These are phyloP conservation scores for Botrytis squamosa DNA, from an alignment of 2,329 filamentous ascomycete genomes.

Conservation along the genomic window DNA sequence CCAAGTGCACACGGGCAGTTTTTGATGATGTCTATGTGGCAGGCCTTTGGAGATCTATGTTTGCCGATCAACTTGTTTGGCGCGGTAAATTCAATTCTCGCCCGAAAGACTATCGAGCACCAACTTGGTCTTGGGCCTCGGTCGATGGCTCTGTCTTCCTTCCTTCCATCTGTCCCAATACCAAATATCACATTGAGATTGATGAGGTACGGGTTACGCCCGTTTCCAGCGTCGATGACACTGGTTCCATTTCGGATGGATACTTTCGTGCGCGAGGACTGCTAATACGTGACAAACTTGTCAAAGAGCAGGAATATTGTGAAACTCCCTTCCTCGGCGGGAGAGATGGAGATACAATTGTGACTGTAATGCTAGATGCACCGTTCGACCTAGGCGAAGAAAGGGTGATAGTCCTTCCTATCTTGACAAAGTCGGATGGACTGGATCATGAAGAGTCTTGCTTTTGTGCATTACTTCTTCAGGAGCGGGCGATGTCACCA, in stretches of 20 bases:
- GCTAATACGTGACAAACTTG: background rate
- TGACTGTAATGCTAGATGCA: accelerated
- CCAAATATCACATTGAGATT: background rate
- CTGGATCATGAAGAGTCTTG: no score
- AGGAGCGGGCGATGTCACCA: background rate
- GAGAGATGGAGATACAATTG: accelerated
- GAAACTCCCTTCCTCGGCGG: accelerated
- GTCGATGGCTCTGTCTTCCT: accelerated
- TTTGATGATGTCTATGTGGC: background rate
- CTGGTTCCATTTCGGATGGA: background rate
- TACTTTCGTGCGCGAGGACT: background rate
- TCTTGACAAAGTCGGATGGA: background rate
- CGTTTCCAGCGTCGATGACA: background rate
- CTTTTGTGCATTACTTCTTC: background rate
- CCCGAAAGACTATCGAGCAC: background rate
- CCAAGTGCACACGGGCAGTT: background rate
- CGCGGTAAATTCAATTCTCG: accelerated
- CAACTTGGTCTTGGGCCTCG: slow-evolving; percentile 16
- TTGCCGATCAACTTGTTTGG: background rate
- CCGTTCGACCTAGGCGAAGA: background rate
- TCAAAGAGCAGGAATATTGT: accelerated
- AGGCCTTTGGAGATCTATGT: slow-evolving; percentile 2
- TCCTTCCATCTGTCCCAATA: background rate
- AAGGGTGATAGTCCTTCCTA: background rate
- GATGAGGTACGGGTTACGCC: background rate